Percentiles rank a stretch among this genome's conserved stretches.
Evolutionary conservation across 352 stramenopile species (phyloP).

Genomic region (Pythium pectinolyticum): DNA sequence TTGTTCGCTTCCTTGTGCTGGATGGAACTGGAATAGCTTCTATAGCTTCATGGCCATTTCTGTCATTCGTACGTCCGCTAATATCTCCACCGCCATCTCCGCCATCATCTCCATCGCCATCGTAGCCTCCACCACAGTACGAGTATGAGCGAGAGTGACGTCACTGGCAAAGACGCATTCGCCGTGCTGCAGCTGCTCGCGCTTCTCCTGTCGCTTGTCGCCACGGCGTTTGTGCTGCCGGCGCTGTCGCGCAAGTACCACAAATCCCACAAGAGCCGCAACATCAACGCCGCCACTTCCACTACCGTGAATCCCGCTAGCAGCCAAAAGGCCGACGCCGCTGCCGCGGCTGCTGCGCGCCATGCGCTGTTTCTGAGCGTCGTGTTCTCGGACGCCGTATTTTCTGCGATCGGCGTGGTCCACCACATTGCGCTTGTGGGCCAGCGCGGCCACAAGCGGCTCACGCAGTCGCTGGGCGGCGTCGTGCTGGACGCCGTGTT

Average conservation of each 20-base stretch:
- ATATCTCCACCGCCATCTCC: not conserved
- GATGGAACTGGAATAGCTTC: no score
- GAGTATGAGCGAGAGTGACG: no score
- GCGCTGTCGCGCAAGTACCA: slow-evolving; percentile 33
- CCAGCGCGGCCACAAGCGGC: slow-evolving; percentile 38
- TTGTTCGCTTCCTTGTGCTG: not conserved
- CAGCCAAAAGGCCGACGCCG: no score
- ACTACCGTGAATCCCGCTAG: no score
- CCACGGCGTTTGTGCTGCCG: slow-evolving; percentile 30
- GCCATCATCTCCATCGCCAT: slow-evolving; percentile 1
- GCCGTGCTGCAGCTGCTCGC: slow-evolving; percentile 28
- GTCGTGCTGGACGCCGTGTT: slow-evolving; percentile 35
- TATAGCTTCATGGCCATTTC: not conserved
- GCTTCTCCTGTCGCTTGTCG: slow-evolving; percentile 28
- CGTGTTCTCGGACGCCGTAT: slow-evolving; percentile 58
- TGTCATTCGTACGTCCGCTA: not conserved
- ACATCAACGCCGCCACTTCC: not conserved
- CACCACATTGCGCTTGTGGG: slow-evolving; percentile 58
- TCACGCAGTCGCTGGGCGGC: slow-evolving; percentile 39
- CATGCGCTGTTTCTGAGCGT: slow-evolving; percentile 50
- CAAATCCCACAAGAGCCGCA: not conserved
- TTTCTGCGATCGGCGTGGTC: slow-evolving; percentile 47
- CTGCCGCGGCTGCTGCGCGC: not conserved
- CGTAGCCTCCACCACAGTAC: not conserved
- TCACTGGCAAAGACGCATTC: slow-evolving; percentile 10